A percentile compares a stretch with the other conserved stretches of the same genome.
Evolutionary conservation across 139 green algal species (phyloP).

Genomic region (Chlorella sp.): DNA sequence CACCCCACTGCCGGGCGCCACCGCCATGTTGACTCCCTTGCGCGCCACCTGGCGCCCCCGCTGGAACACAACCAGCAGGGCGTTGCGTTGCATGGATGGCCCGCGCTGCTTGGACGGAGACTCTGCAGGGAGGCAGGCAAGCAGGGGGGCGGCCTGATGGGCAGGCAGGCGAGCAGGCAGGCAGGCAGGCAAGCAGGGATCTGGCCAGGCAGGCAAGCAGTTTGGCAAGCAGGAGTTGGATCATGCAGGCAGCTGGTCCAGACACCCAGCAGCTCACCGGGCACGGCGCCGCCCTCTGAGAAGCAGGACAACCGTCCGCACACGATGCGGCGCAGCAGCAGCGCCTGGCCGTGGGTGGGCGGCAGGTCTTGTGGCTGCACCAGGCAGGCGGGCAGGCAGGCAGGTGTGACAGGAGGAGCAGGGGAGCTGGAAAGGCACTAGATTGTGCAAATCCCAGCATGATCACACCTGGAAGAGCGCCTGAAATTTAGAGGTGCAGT

Average conservation of each 20-base stretch:
- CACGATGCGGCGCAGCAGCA: conserved; percentile 39
- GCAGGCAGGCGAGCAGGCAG: no score
- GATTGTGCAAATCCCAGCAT: no score
- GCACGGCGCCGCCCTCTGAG: not conserved
- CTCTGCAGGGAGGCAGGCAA: not conserved
- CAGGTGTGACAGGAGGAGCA: no score
- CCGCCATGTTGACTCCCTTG: conserved; percentile 24
- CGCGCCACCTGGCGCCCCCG: conserved; percentile 43
- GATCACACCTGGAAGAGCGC: no score
- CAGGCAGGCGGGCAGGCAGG: no score
- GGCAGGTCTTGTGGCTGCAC: conserved; percentile 22
- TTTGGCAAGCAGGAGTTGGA: not conserved
- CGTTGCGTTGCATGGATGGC: not conserved
- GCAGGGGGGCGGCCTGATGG: not conserved
- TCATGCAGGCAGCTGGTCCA: no score
- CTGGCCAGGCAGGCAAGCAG: not conserved
- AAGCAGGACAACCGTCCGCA: conserved; percentile 40
- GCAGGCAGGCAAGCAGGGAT: not conserved
- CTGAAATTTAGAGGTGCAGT: no score
- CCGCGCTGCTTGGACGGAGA: not conserved
- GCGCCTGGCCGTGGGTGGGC: not conserved
- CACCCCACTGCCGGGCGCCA: not conserved
- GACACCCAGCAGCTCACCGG: not conserved
- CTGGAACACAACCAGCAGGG: conserved; percentile 46
- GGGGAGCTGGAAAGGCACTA: no score